Evolutionary conservation across 2,329 filamentous ascomycete species (phyloP).

Genomic region (Botryotinia narcissicola): DNA sequence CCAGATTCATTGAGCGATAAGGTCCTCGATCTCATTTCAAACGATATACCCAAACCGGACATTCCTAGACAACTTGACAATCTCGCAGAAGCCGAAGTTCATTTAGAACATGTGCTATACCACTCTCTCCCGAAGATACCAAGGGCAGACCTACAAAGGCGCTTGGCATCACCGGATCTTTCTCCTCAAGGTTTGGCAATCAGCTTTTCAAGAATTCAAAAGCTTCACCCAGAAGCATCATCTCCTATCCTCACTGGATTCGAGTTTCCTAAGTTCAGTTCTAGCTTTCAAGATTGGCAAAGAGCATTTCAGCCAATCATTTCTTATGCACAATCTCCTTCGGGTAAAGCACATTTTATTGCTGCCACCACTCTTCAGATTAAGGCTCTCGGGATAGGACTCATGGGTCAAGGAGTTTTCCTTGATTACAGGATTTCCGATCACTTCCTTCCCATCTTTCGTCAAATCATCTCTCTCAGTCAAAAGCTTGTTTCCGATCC

Average conservation of each 20-base stretch:
- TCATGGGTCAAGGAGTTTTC: constrained; percentile 23
- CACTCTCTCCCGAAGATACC: constrained; percentile 17
- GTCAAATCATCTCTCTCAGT: constrained; percentile 26
- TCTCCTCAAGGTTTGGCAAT: constrained; percentile 20
- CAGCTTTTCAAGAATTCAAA: constrained; percentile 18
- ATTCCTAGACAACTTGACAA: constrained; percentile 10
- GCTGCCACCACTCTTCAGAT: constrained; percentile 27
- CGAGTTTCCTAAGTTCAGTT: constrained; percentile 23
- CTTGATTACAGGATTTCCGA: constrained; percentile 6
- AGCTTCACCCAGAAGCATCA: constrained; percentile 16
- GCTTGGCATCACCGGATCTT: constrained; percentile 18
- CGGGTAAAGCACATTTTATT: constrained; percentile 21
- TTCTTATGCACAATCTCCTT: constrained; percentile 9
- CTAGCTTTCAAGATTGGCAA: constrained; percentile 23
- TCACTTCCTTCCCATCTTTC: constrained; percentile 18
- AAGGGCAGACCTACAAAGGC: constrained; percentile 16
- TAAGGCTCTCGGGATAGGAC: constrained; percentile 20
- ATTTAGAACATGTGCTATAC: constrained; percentile 18
- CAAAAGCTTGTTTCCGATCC: constrained; percentile 21
- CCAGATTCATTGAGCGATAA: constrained; percentile 14
- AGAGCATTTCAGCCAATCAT: constrained; percentile 26
- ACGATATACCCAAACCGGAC: background rate
- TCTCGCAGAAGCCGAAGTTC: constrained; percentile 14
- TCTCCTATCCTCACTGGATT: constrained; percentile 16
- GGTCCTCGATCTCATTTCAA: constrained; percentile 24